phyloP scores from a whole-genome alignment of 164 flowering plant genomes.

The Stephania yunnanensis region DNA sequence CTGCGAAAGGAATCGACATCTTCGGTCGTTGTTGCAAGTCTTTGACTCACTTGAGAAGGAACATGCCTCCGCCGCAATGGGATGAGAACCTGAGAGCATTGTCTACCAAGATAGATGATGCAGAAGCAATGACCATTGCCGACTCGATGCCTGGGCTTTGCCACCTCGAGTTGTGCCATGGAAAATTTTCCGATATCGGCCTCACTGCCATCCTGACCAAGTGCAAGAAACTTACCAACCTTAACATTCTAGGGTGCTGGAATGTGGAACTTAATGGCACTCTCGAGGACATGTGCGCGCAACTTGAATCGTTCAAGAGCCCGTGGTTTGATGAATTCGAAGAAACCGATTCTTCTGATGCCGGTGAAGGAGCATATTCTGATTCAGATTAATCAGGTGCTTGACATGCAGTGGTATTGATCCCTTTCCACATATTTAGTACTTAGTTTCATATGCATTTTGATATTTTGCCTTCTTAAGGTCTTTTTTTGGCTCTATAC shows the following conservation, averaged over 20 bases:
- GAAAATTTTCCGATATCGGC: conserved; percentile 23
- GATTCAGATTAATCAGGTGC: background rate
- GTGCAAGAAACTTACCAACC: conserved; percentile 23
- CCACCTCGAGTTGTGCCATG: conserved; percentile 28
- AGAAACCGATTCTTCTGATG: conserved; percentile 8
- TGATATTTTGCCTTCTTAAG: background rate
- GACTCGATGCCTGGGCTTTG: conserved; percentile 24
- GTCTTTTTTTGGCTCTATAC: background rate
- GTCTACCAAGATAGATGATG: conserved; percentile 16
- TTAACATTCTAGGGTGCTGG: conserved; percentile 31
- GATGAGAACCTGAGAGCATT: background rate
- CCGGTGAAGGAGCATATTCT: background rate
- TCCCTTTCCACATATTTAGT: background rate
- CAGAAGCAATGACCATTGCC: conserved; percentile 29
- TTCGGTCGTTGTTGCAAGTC: conserved; percentile 28
- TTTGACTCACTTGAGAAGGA: conserved; percentile 22
- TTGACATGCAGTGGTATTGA: background rate
- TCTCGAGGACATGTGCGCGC: conserved; percentile 17
- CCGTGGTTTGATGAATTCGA: conserved; percentile 21
- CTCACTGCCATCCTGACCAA: conserved; percentile 25
- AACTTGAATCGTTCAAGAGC: conserved; percentile 14
- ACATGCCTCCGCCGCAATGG: conserved; percentile 24
- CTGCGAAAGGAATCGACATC: conserved; percentile 20
- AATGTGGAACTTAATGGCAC: conserved; percentile 22
- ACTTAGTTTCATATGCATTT: background rate